These are phyloP conservation scores for Boletus rex-veris DNA, from an alignment of 768 basidiomycete species.

Conservation along the genomic window DNA sequence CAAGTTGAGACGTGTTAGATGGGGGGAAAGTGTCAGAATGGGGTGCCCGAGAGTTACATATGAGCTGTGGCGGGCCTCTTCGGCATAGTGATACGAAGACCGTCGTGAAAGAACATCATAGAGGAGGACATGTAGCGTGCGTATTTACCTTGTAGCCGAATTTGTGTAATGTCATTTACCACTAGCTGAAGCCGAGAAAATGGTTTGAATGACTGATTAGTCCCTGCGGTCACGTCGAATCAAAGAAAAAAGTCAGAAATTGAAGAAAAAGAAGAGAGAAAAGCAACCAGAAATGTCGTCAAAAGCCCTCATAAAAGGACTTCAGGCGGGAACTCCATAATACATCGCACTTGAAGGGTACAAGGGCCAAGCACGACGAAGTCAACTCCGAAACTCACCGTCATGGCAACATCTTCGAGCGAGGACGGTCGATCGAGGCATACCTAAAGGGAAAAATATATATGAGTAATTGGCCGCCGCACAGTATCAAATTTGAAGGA, in stretches of 20 bases:
- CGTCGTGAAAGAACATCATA: constrained; percentile 59
- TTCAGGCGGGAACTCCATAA: constrained; percentile 60
- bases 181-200: background rate
- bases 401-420: background rate
- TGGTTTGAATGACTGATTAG: constrained; percentile 1
- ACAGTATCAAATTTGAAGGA: background rate
- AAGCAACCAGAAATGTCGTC: constrained; percentile 83
- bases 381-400: constrained; percentile 5
- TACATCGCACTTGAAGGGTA: constrained; percentile 11
- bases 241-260: background rate
- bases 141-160: constrained; percentile 10
- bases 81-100: constrained; percentile 86
- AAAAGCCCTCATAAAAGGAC: constrained; percentile 37
- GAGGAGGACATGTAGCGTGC: background rate
- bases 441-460: constrained; percentile 2
- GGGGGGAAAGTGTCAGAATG: constrained; percentile 44
- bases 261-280: constrained; percentile 47
- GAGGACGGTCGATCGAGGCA: background rate
- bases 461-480: background rate
- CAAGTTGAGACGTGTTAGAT: background rate
- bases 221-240: background rate
- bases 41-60: constrained; percentile 62
- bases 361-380: background rate
- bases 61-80: constrained; percentile 96
- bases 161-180: too few relatives aligned